Conservation (phyloP, 2,329 filamentous ascomycete genomes). For the Calonectria hongkongensis region DNA sequence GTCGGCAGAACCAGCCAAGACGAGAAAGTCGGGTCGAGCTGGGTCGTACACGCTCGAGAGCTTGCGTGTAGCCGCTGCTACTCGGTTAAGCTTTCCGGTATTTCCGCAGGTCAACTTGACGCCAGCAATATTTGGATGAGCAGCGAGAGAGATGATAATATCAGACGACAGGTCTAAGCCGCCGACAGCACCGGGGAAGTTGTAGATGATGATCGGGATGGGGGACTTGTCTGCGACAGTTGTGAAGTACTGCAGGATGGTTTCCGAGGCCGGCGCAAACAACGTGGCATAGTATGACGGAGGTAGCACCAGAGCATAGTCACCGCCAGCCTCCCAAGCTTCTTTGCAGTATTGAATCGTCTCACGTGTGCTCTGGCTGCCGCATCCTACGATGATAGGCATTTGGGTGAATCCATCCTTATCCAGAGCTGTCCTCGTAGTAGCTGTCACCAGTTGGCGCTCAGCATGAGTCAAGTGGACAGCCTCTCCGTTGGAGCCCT, state of each 20-base stretch:
- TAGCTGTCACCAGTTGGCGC: constrained; percentile 79
- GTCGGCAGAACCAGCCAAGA: constrained; percentile 83
- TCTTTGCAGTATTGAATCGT: constrained; percentile 81
- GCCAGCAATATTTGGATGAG: constrained; percentile 80
- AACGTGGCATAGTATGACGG: constrained; percentile 84
- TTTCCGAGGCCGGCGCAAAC: constrained; percentile 71
- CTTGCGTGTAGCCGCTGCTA: constrained; percentile 74
- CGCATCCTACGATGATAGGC: constrained; percentile 86
- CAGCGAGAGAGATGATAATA: constrained; percentile 74
- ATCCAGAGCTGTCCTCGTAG: constrained; percentile 82
- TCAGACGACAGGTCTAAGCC: constrained; percentile 80
- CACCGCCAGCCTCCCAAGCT: constrained; percentile 80
- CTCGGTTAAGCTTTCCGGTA: constrained; percentile 80
- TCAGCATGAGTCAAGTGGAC: constrained; percentile 85
- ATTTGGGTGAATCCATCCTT: constrained; percentile 77
- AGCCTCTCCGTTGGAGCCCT: constrained; percentile 89
- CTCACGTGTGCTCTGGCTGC: constrained; percentile 83
- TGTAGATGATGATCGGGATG: constrained; percentile 81
- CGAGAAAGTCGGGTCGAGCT: constrained; percentile 72
- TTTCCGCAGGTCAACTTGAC: constrained; percentile 83
- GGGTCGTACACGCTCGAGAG: constrained; percentile 42
- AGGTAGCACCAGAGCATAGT: constrained; percentile 85
- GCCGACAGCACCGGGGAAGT: constrained; percentile 78
- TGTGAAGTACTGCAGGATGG: constrained; percentile 79
- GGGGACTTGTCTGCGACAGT: constrained; percentile 78